phyloP scores from a whole-genome alignment of 2,329 filamentous ascomycete species.

The Exophiala phaeomuriformis region DNA sequence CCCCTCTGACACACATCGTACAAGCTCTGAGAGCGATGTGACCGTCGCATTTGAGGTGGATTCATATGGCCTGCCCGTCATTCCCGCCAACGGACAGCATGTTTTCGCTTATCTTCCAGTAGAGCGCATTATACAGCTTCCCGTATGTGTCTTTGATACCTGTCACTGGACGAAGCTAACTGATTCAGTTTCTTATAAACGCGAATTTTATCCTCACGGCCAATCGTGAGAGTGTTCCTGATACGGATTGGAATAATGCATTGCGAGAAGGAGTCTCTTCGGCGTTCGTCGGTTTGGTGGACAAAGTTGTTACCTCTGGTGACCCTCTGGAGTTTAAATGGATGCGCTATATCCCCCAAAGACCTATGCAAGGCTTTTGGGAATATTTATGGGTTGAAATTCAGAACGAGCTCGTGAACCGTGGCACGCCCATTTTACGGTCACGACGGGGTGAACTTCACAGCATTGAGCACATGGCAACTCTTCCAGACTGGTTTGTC shows the following conservation, averaged over 20 bases:
- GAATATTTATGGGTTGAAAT: conserved; percentile 2
- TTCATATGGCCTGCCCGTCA: conserved; percentile 1
- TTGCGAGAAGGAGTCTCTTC: conserved; percentile 1
- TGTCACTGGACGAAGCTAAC: background rate
- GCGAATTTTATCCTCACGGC: conserved; percentile 13
- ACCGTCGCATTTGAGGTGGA: conserved; percentile 14
- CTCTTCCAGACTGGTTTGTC: conserved; percentile 12
- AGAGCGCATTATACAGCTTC: background rate
- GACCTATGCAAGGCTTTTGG: conserved; percentile 12
- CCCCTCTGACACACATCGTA: conserved; percentile 3
- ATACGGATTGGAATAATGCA: conserved; percentile 7
- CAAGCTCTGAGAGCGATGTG: background rate
- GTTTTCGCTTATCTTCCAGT: conserved; percentile 17
- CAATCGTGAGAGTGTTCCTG: conserved; percentile 7
- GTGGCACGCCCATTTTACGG: background rate
- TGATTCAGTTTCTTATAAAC: conserved; percentile 10
- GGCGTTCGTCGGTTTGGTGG: conserved; percentile 2
- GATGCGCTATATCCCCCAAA: conserved; percentile 14
- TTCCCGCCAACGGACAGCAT: conserved; percentile 6
- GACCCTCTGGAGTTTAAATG: conserved; percentile 8
- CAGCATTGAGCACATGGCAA: background rate
- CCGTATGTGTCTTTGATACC: background rate
- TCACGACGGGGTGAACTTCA: conserved; percentile 2
- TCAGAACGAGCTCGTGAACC: background rate
- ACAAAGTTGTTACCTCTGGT: background rate